Conservation (phyloP, 148 eudicot species). For the Fallopia convolvulus region DNA sequence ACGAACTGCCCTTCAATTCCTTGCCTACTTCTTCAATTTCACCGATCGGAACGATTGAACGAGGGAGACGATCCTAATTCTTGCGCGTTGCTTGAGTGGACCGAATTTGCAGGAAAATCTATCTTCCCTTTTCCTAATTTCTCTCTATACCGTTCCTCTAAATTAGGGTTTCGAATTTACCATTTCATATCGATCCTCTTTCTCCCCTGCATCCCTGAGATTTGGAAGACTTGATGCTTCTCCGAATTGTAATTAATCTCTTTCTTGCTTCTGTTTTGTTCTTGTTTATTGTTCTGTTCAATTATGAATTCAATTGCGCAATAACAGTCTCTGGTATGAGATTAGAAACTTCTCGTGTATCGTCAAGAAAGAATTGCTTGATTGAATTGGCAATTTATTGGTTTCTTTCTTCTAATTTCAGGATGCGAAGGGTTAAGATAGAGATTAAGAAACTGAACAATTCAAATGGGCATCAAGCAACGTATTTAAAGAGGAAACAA, state of each 20-base stretch:
- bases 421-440: slow-evolving; percentile 39
- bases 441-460: slow-evolving; percentile 31
- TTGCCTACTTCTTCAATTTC: no score
- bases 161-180: background rate
- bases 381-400: background rate
- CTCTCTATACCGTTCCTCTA: background rate
- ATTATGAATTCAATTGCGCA: no score
- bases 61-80: slow-evolving; percentile 17
- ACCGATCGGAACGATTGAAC: background rate
- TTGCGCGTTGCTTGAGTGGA: slow-evolving; percentile 17
- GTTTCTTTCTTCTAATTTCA: background rate
- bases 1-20: no score
- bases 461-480: slow-evolving; percentile 29
- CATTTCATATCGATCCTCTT: background rate
- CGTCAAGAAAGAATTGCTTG: no score
- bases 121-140: background rate
- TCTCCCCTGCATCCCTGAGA: slow-evolving; percentile 6
- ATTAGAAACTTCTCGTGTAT: no score
- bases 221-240: slow-evolving; percentile 5
- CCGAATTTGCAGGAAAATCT: slow-evolving; percentile 6
- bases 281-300: no score
- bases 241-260: background rate
- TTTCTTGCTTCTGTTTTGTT: no score
- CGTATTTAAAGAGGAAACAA: slow-evolving; percentile 32
- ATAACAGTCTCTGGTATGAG: no score